phyloP scores from a whole-genome alignment of 306 rosid genomes.

The Benincasa hispida region DNA sequence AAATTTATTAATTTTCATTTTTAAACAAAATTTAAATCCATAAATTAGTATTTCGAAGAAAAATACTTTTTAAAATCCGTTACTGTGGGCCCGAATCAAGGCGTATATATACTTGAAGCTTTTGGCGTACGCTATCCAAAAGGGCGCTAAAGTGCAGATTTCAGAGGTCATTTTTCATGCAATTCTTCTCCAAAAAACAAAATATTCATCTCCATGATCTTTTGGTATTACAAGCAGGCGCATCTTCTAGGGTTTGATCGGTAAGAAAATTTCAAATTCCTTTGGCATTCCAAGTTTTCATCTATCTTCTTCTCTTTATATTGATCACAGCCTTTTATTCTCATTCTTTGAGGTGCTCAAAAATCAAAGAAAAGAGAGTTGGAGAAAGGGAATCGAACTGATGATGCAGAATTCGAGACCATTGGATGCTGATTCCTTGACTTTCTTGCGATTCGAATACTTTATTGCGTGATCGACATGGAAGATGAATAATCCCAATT shows the following conservation, averaged over 20 bases:
- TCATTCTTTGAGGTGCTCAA: neutral
- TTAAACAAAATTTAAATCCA: too few species aligned
- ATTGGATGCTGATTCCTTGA: neutral
- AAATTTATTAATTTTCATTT: too few species aligned
- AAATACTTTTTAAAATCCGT: too few species aligned
- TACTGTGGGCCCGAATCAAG: neutral
- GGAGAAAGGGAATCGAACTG: neutral
- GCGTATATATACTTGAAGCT: too few species aligned
- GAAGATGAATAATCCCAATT: neutral
- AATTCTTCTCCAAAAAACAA: neutral
- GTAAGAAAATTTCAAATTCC: neutral
- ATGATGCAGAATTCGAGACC: neutral
- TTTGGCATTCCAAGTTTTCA: neutral
- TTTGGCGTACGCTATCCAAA: too few species aligned
- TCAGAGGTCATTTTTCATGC: neutral
- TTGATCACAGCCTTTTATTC: neutral
- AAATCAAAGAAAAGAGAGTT: neutral
- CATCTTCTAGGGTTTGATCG: neutral
- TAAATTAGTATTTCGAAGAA: too few species aligned
- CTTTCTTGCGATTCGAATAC: neutral
- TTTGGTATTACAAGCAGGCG: neutral
- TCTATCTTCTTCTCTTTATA: neutral
- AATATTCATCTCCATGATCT: neutral
- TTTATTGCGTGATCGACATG: neutral
- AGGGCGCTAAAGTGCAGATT: neutral